Evolutionary conservation across 805 yeast genomes (phyloP).

Genomic region (Wickerhamomyces kurtzmanii): DNA sequence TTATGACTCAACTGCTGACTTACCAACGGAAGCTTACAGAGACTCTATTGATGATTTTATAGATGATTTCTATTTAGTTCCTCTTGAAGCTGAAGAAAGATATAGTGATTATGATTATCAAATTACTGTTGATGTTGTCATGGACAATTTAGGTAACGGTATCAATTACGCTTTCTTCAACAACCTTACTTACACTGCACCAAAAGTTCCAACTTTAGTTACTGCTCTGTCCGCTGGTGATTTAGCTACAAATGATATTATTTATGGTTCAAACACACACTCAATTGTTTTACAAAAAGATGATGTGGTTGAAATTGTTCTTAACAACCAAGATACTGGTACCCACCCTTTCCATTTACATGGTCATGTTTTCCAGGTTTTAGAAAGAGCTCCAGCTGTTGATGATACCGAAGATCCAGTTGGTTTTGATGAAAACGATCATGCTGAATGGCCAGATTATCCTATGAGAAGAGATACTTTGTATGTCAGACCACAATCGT

Average conservation of each 20-base stretch:
- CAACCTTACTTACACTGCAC: constrained; percentile 65
- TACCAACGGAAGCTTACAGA: constrained; percentile 27
- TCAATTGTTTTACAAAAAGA: constrained; percentile 50
- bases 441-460: constrained; percentile 47
- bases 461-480: constrained; percentile 84
- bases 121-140: constrained; percentile 61
- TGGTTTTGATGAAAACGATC: constrained; percentile 42
- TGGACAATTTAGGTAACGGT: constrained; percentile 85
- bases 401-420: constrained; percentile 42
- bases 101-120: constrained; percentile 60
- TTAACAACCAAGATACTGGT: constrained; percentile 86
- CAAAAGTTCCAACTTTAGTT: constrained; percentile 79
- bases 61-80: constrained; percentile 75
- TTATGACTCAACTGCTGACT: constrained; percentile 36
- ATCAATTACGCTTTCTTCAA: constrained; percentile 95
- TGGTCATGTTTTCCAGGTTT: constrained; percentile 77
- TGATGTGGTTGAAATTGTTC: constrained; percentile 63
- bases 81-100: constrained; percentile 44
- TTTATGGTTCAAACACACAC: constrained; percentile 77
- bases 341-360: constrained; percentile 97
- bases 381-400: constrained; percentile 54
- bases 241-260: constrained; percentile 34
- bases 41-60: constrained; percentile 40
- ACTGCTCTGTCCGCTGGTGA: constrained; percentile 72
- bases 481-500: constrained; percentile 74